A percentile compares a stretch with the other conserved stretches of the same genome.
phyloP scores from a whole-genome alignment of 164 flowering plant genomes.

The Litsea cubeba region DNA sequence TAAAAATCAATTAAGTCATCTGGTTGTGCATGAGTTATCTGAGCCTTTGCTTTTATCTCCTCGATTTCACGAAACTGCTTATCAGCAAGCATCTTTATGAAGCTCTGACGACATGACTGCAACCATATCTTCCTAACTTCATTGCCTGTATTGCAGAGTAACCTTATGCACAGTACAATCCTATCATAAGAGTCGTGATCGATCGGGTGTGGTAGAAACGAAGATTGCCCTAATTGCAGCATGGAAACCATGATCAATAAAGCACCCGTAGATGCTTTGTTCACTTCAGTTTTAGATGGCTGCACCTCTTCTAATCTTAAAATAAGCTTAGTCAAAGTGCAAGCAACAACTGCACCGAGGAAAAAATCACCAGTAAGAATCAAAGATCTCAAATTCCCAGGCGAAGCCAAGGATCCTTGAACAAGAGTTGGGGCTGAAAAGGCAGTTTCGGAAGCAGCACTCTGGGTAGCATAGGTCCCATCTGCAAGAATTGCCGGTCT shows the following conservation, averaged over 20 bases:
- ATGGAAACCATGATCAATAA: slow-evolving; percentile 78
- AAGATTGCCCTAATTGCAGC: slow-evolving; percentile 85
- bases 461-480: slow-evolving; percentile 97
- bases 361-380: slow-evolving; percentile 92
- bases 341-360: slow-evolving; percentile 86
- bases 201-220: slow-evolving; percentile 84
- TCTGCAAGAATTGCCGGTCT: slow-evolving; percentile 94
- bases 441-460: slow-evolving; percentile 92
- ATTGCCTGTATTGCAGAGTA: slow-evolving; percentile 76
- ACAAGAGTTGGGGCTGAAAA: slow-evolving; percentile 65
- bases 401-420: slow-evolving; percentile 67
- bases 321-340: slow-evolving; percentile 83
- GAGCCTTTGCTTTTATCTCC: slow-evolving; percentile 87
- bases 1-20: slow-evolving; percentile 97
- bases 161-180: slow-evolving; percentile 73
- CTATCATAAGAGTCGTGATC: slow-evolving; percentile 88
- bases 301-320: slow-evolving; percentile 89
- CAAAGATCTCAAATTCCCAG: slow-evolving; percentile 78
- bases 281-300: slow-evolving; percentile 71
- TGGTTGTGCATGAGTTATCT: slow-evolving; percentile 80
- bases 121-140: slow-evolving; percentile 78
- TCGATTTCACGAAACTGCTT: slow-evolving; percentile 86
- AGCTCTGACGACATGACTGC: slow-evolving; percentile 86
- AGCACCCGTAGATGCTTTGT: slow-evolving; percentile 53
- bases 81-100: slow-evolving; percentile 91